Evolutionary conservation across 2,329 filamentous ascomycete species (phyloP), one percentile per base, ranked within the genome.

Genomic region (Eurotiales sp.): DNA sequence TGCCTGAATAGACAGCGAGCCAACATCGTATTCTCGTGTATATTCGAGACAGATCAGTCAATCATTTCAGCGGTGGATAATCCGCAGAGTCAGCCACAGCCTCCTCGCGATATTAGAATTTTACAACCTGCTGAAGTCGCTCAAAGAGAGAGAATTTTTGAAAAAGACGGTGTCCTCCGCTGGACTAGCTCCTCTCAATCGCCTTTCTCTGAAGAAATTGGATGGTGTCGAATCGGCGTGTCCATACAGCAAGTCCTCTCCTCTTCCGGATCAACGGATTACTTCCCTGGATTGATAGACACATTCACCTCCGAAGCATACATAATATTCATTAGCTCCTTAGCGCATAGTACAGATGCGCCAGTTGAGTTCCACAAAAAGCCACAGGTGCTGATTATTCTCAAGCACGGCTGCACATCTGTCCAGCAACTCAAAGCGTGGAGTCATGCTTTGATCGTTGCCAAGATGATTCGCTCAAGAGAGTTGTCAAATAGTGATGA

Each of bases 1-100:
- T 88, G 83, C 6, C 76, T 97, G 30, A 97, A 96, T 70, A 80
- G 89, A 19, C 91, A 97, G 68, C 82, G 93, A 30, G 88, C 90
- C 1, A 88, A 86, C 43, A 83, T 96, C 17, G 76, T 95, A 1
- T 85, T 91, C 60, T 78, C 81, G 36, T 74, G 80, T 48, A 65
- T 86, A 4, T 57, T 79, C 12, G 45, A 48, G 25, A 11, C 63
- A 62, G 5, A 58, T 75, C 66, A 47, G 71, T 25, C 49, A 51
- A 14, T 53, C 56, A 6, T 48, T 61, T 3, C 23, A 57, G 27
- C n/a, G n/a, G n/a, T n/a, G n/a, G n/a, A n/a, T n/a, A n/a, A n/a
- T n/a, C n/a, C n/a, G n/a, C n/a, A 39, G 36, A 25, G 2, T 23
- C 25, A 55, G 54, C 12, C 17, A 50, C 27, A 42, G 48, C 27